Conservation (phyloP, 371 early-diverging fungal genomes). For the Mucor plumbeus region DNA sequence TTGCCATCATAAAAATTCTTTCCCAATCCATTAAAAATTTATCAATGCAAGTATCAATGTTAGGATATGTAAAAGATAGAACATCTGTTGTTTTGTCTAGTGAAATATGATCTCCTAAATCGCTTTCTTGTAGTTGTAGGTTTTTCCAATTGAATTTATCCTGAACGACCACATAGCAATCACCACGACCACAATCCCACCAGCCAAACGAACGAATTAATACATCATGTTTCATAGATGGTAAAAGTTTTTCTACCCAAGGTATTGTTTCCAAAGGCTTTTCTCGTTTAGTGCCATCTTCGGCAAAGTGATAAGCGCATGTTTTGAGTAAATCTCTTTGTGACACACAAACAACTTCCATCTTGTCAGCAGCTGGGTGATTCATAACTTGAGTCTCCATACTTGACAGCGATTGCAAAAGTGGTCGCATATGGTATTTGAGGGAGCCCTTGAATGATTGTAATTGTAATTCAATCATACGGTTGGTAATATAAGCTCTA, state of each 20-base stretch:
- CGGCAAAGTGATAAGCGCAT: conserved; percentile 31
- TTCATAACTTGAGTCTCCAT: conserved; percentile 41
- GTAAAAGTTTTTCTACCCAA: conserved; percentile 41
- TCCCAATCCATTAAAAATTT: conserved; percentile 55
- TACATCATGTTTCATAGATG: conserved; percentile 41
- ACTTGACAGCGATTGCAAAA: conserved; percentile 42
- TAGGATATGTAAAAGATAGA: conserved; percentile 52
- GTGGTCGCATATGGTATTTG: conserved; percentile 38
- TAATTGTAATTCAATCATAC: conserved; percentile 50
- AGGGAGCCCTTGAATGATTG: conserved; percentile 32
- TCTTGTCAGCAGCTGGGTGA: conserved; percentile 48
- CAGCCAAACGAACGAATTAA: conserved; percentile 52
- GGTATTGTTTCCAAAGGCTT: conserved; percentile 29
- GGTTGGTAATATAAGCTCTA: conserved; percentile 53
- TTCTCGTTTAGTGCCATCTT: conserved; percentile 22
- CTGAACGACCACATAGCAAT: conserved; percentile 55
- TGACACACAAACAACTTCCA: conserved; percentile 53
- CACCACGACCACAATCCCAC: conserved; percentile 52
- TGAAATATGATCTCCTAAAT: conserved; percentile 50
- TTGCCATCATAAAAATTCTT: conserved; percentile 54
- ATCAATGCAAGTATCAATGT: conserved; percentile 47
- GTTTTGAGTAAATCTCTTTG: conserved; percentile 44
- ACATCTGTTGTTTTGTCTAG: conserved; percentile 42
- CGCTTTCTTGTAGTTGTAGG: conserved; percentile 29
- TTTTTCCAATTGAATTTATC: conserved; percentile 42